These are phyloP conservation scores for Babesia gibsoni DNA, from an alignment of 169 alveolate species.

Conservation along the genomic window DNA sequence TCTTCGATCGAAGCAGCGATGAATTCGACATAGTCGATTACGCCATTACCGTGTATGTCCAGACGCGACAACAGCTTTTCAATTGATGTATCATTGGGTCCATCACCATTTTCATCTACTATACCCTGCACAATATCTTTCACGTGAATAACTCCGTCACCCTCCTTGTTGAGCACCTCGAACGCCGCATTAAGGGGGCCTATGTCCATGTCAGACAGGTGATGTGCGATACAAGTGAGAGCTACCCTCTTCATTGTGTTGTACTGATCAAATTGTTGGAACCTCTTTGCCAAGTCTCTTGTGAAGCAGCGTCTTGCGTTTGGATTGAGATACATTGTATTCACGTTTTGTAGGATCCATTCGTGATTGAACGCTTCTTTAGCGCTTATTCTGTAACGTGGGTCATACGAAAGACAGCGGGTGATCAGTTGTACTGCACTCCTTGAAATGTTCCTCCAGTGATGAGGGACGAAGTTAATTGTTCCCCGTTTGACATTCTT, in stretches of 20 bases:
- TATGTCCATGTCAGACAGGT: slow-evolving; percentile 84
- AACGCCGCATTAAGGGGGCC: slow-evolving; percentile 85
- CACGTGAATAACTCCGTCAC: slow-evolving; percentile 87
- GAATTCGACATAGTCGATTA: slow-evolving; percentile 93
- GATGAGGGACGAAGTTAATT: slow-evolving; percentile 82
- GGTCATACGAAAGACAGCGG: slow-evolving; percentile 79
- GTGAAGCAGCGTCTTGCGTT: slow-evolving; percentile 56
- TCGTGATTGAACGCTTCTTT: slow-evolving; percentile 90
- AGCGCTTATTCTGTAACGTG: slow-evolving; percentile 84
- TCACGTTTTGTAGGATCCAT: slow-evolving; percentile 76
- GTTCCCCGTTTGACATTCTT: slow-evolving; percentile 82
- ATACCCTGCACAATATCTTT: slow-evolving; percentile 66
- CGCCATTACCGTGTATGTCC: slow-evolving; percentile 87
- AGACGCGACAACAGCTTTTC: slow-evolving; percentile 74
- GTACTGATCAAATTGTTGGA: slow-evolving; percentile 83
- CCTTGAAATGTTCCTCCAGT: slow-evolving; percentile 85
- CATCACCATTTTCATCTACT: slow-evolving; percentile 69
- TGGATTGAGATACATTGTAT: slow-evolving; percentile 30
- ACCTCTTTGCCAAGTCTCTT: slow-evolving; percentile 75
- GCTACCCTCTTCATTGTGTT: slow-evolving; percentile 89
- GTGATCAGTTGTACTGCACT: slow-evolving; percentile 86
- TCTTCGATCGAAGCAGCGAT: slow-evolving; percentile 91
- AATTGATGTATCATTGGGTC: slow-evolving; percentile 47
- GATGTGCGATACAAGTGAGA: slow-evolving; percentile 91
- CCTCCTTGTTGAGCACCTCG: slow-evolving; percentile 87